Evolutionary conservation across 768 basidiomycete species (phyloP), one percentile per base, ranked within the genome.

Genomic region (Hypholoma sublateritium): DNA sequence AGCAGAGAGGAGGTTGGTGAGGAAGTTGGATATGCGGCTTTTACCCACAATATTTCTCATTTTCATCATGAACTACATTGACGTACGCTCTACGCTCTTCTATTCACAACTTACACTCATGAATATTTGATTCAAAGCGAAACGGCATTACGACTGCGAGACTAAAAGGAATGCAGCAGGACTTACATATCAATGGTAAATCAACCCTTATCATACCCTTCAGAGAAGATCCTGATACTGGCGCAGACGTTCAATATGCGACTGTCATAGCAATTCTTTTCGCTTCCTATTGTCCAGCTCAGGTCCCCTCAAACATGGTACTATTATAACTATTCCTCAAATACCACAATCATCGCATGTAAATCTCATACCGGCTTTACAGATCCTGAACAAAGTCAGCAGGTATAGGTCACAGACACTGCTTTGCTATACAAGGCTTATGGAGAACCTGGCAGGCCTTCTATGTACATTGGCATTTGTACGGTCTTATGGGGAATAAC

Each of bases 251-350:
- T 35, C 67, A 70, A 54, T 70, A 70, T 47, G 63, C 67, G 7
- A 66, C 60, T 5, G 62, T 67, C 7, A 61, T 65, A 28, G 66
- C 65, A 2, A 65, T 67, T 59, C 59, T 67, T 22, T 65, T 57
- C 58, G 86, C 73, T 2, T 82, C 83, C 1, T 86, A 88, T 56
- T 80, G 80, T 36, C 85, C 85, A 2, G 80, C 82, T 14, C 85
- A 87, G 61, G 78, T 88, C 52, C 86, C 86, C 0, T 86, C 82
- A 0, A 88, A 86, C 63, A 86, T 88, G 81, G 85, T 81, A 34
- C 9, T 35, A 41, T 19, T 14, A 22, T 45, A 5, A 13, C 56
- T 19, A 28, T 48, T 50, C n/a, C 34, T 32, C 28, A 32, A 32
- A 32, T 32, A 9, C 28, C 28, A 32, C 28, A 32, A 32, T 32